Conservation (phyloP, 352 stramenopile genomes). For the Phytophthora vignae region DNA sequence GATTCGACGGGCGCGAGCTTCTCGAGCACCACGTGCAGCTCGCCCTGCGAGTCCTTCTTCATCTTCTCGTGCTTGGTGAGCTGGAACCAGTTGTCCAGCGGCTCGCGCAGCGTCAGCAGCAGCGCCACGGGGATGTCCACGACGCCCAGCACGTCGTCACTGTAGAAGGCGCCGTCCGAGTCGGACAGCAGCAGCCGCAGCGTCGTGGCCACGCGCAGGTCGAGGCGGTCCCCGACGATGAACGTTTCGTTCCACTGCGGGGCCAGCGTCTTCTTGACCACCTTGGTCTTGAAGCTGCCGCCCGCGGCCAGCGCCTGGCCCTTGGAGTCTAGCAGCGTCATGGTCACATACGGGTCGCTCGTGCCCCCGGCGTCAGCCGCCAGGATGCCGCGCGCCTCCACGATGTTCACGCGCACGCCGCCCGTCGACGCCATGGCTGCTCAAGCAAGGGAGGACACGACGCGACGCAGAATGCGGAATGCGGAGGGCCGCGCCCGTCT, state of each 20-base stretch:
- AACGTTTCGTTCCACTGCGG: conserved; percentile 73
- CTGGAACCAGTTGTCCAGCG: conserved; percentile 80
- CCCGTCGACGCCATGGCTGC: conserved; percentile 33
- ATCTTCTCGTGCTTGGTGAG: conserved; percentile 69
- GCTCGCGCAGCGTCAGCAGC: conserved; percentile 45
- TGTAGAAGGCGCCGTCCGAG: conserved; percentile 66
- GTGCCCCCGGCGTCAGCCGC: conserved; percentile 73
- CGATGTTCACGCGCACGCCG: conserved; percentile 56
- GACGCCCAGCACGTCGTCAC: conserved; percentile 70
- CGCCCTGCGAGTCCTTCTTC: conserved; percentile 75
- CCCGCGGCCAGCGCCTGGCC: conserved; percentile 46
- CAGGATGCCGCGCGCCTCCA: conserved; percentile 70
- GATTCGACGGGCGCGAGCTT: conserved; percentile 21
- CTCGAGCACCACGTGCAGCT: conserved; percentile 66
- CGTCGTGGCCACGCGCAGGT: conserved; percentile 72
- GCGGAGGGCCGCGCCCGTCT: neutral
- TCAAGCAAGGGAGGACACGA: neutral
- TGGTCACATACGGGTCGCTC: conserved; percentile 75
- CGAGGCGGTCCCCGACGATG: conserved; percentile 66
- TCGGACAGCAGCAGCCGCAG: conserved; percentile 64
- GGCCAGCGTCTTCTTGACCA: conserved; percentile 71
- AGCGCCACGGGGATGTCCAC: conserved; percentile 74
- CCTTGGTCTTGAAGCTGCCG: conserved; percentile 70
- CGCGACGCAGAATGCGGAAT: neutral
- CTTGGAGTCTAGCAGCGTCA: conserved; percentile 79